Evolutionary conservation across 305 asterid species (phyloP), one percentile per base, ranked within the genome.

Genomic region (Fraxinus sp.): DNA sequence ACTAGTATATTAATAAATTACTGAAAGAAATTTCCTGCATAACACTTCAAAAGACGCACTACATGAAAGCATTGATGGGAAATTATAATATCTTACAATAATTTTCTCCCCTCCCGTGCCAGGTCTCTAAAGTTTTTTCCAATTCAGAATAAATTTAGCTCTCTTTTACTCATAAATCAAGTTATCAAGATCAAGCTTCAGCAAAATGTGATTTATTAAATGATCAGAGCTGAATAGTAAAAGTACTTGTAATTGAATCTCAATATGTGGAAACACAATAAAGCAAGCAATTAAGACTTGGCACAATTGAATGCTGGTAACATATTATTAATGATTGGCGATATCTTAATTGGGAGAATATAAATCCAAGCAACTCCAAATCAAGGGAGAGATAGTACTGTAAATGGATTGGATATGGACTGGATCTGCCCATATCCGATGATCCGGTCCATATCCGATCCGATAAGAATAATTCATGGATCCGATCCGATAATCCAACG

Each of bases 41-140:
- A 28, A 41, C 82, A 70, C 83, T 14, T 44, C 76, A 44, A 49
- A 35, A 33, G 14, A 14, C 33, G 32, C 78, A 80, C 26, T 59
- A 49, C 1, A n/a, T n/a, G 52, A 16, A 46, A n/a, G 66, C 28
- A 30, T 4, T 41, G 24, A 24, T n/a, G 5, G 22, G 20, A 76
- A 52, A 11, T 46, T 46, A 18, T 44, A 30, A 52, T 52, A 22
- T 22, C 20, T 52, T 44, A 7, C 32, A 39, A 39, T 18, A 22
- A 76, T 76, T 44, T 76, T 44, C 68, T 44, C 14, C 13, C 55
- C 78, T n/a, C 59, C 28, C 9, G 8, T 14, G 20, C 30, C 4
- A 74, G 16, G 35, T 64, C 33, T 64, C 16, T 9, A 64, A 64
- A 22, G 0, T 9, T 0, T 24, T 64, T 64, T 64, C 72, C 33